Conservation (phyloP, 2,329 filamentous ascomycete genomes). For the Xylaria sp. region DNA sequence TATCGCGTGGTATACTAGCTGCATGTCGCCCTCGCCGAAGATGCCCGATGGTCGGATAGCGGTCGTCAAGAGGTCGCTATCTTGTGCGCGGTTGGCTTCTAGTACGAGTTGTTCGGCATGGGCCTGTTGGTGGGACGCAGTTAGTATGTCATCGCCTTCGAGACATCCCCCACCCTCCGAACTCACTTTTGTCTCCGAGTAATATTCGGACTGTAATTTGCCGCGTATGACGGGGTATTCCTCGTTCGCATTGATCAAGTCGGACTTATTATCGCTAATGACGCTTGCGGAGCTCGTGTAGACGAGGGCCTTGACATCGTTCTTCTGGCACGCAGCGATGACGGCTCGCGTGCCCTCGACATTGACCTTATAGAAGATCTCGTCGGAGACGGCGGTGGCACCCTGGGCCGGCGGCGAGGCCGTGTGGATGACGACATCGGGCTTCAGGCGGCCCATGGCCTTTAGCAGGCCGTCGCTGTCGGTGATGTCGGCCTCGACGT, state of each 20-base stretch:
- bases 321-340: constrained; percentile 75
- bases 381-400: constrained; percentile 63
- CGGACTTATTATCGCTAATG: constrained; percentile 80
- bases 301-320: constrained; percentile 82
- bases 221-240: constrained; percentile 80
- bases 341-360: constrained; percentile 85
- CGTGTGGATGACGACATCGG: constrained; percentile 90
- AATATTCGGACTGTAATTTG: constrained; percentile 79
- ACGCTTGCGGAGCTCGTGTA: constrained; percentile 93
- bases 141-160: constrained; percentile 30
- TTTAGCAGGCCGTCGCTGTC: constrained; percentile 68
- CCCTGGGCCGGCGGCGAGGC: constrained; percentile 75
- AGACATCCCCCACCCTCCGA: neutral
- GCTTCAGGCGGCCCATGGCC: constrained; percentile 73
- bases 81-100: constrained; percentile 72
- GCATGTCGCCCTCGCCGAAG: constrained; percentile 88
- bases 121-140: constrained; percentile 59
- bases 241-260: constrained; percentile 88
- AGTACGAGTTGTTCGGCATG: constrained; percentile 85
- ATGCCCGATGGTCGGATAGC: constrained; percentile 88
- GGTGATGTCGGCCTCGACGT: constrained; percentile 83
- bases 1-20: constrained; percentile 78
- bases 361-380: constrained; percentile 83
- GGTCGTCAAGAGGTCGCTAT: constrained; percentile 74
- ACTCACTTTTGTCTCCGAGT: constrained; percentile 87